Evolutionary conservation across 192 early-diverging fungal genomes (phyloP), one percentile per base, ranked within the genome.

Genomic region (Podila horticola): DNA sequence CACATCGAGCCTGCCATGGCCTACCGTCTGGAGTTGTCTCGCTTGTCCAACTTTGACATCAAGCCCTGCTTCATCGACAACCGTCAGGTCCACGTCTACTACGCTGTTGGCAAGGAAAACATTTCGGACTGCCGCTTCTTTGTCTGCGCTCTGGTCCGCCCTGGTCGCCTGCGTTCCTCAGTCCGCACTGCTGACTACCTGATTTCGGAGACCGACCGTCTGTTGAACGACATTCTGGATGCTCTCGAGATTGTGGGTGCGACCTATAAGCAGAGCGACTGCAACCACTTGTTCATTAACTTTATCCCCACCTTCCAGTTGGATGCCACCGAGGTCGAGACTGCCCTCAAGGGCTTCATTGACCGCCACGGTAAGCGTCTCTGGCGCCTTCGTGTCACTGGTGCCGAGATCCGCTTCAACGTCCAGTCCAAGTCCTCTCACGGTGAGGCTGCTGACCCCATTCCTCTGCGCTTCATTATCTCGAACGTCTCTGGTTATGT

Each of bases 241-340:
- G 91, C 97, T 12, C 85, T 99, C 52, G 98, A 99, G 83, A 92
- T 99, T 65, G 92, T 98, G n/a, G 89, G 92, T 57, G 92, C 93
- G 12, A 88, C 92, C 66, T 91, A 96, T 81, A 94, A 96, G 74
- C 97, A 97, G 89, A 96, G 94, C 51, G 98, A 99, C 86, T 97
- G 97, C 89, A 99, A 99, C 86, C 98, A 99, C 74, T 83, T 98
- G 83, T 97, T 98, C 76, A 95, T 99, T 86, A 98, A 97, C 92
- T 98, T 98, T 79, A 92, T 99, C 79, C 97, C 97, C 20, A 97
- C 93, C 41, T 98, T 98, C 88, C 90, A 93, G 64, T 84, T 99
- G 75, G 94, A 97, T 72, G 86, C 92, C 9, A 86, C 91, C 69
- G 91, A 94, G 71, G 93, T 97, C 66, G 94, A 97, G 82, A 79